Percentiles rank a stretch among this genome's conserved stretches.
phyloP scores from a whole-genome alignment of 2,329 filamentous ascomycete genomes.

The Penicillium oxalicum region DNA sequence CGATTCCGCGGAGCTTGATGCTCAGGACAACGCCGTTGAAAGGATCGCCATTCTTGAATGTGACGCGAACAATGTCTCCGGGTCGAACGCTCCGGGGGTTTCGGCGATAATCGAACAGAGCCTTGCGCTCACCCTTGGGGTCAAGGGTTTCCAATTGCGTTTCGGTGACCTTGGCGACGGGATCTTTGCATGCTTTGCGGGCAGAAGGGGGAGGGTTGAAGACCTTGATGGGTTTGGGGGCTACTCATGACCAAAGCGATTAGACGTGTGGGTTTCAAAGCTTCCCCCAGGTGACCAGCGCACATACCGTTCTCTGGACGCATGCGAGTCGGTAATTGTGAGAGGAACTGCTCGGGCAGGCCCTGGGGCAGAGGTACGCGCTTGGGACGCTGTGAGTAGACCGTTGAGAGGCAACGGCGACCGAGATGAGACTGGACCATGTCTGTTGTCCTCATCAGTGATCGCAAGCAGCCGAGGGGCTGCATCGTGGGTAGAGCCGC shows the following conservation, averaged over 20 bases:
- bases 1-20: constrained; percentile 79
- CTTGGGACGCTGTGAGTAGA: constrained; percentile 41
- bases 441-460: constrained; percentile 50
- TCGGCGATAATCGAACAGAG: constrained; percentile 66
- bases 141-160: constrained; percentile 71
- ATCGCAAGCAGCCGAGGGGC: constrained; percentile 66
- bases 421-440: constrained; percentile 46
- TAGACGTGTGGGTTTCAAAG: no score
- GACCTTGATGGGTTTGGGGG: constrained; percentile 47
- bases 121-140: constrained; percentile 72
- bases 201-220: constrained; percentile 46
- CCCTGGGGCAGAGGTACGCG: constrained; percentile 37
- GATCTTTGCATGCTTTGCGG: constrained; percentile 46
- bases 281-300: neutral
- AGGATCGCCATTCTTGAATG: constrained; percentile 76
- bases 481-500: constrained; percentile 54
- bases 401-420: constrained; percentile 47
- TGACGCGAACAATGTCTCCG: constrained; percentile 88
- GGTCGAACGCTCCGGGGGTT: constrained; percentile 75
- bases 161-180: constrained; percentile 61
- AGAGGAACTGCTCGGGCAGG: constrained; percentile 38
- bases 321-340: constrained; percentile 38
- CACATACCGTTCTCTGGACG: constrained; percentile 34
- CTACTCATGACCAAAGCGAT: constrained; percentile 19
- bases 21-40: constrained; percentile 85